Evolutionary conservation across 768 basidiomycete genomes (phyloP).

Genomic region (Lentinula guzmanii): DNA sequence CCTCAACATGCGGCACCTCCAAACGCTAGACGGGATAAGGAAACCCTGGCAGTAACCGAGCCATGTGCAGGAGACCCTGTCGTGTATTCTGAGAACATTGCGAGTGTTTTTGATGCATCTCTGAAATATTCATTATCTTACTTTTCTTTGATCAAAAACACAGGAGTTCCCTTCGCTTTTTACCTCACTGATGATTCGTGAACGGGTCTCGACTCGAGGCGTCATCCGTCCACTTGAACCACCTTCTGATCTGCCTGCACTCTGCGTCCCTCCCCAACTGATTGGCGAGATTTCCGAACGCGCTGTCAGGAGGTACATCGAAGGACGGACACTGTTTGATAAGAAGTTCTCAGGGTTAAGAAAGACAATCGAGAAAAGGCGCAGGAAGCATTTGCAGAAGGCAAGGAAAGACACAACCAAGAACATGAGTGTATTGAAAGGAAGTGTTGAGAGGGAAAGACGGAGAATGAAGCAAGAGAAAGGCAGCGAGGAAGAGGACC

Average conservation of each 20-base stretch:
- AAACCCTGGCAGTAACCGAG: slow-evolving; percentile 8
- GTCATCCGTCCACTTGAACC: slow-evolving; percentile 79
- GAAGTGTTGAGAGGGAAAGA: slow-evolving; percentile 21
- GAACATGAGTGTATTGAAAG: slow-evolving; percentile 44
- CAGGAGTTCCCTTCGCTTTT: slow-evolving; percentile 26
- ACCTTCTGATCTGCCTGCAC: slow-evolving; percentile 55
- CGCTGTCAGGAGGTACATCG: slow-evolving; percentile 70
- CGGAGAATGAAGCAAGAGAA: slow-evolving; percentile 10
- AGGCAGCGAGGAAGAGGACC: not conserved
- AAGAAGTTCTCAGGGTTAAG: slow-evolving; percentile 57
- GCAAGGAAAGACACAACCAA: slow-evolving; percentile 57
- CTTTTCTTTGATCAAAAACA: not conserved
- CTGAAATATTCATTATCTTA: not conserved
- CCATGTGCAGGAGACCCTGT: slow-evolving; percentile 54
- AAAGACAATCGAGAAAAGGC: slow-evolving; percentile 57
- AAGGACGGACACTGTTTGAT: slow-evolving; percentile 53
- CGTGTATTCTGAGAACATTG: slow-evolving; percentile 48
- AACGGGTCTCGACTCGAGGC: slow-evolving; percentile 81
- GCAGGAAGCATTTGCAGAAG: slow-evolving; percentile 57
- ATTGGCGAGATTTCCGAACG: slow-evolving; percentile 76
- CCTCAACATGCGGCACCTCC: not conserved
- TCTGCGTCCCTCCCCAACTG: slow-evolving; percentile 56
- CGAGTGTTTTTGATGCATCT: slow-evolving; percentile 17
- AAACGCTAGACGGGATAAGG: not conserved
- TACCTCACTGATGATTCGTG: slow-evolving; percentile 74